Base-by-base conservation (phyloP, 164 flowering plant genomes). In the Vitis cinerea region DNA sequence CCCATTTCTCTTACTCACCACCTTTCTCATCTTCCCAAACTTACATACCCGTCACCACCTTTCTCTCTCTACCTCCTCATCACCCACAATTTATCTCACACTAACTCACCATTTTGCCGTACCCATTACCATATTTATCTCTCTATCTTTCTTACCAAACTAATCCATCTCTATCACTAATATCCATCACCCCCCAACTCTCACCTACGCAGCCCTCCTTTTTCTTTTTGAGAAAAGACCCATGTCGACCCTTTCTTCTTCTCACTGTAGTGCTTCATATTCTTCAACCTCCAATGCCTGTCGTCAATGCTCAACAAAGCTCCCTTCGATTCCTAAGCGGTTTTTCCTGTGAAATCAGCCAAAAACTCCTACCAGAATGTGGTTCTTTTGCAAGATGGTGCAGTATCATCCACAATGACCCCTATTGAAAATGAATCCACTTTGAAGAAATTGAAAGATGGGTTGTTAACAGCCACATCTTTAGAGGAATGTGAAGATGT, bases 331-430 rank as follows among this genome's bases (percentile, higher is more conserved):
- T 66, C 63, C 71, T 1, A 68, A 51, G 10, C 50, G 56, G 23
- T 50, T 70, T 31, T 66, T 2, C 70, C 58, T 65, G 51, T 75
- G 9, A 77, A 67, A 30, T 61, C 70, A 31, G 71, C 57, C 2
- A 44, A 48, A 5, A 63, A 61, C 48, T 64, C 75, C 3, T n/a
- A 29, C 51, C 69, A 52, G 6, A 71, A 73, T 75, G 80, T 47
- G 5, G 71, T 83, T 31, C 66, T 70, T 54, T 74, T 76, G 81
- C 84, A 82, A 71, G 87, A 83, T 77, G 89, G 89, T 76, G 81
- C 81, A 14, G 83, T 83, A 27, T 76, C 88, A 59, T 60, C 85
- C 7, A 65, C 77, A 13, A 70, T 69, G 17, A 67, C 76, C 30
- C 68, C 83, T 2, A 23, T 76, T 52, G 81, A 72, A 70, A 80